Evolutionary conservation across 768 basidiomycete genomes (phyloP).

Genomic region (Tulasnella sp.): DNA sequence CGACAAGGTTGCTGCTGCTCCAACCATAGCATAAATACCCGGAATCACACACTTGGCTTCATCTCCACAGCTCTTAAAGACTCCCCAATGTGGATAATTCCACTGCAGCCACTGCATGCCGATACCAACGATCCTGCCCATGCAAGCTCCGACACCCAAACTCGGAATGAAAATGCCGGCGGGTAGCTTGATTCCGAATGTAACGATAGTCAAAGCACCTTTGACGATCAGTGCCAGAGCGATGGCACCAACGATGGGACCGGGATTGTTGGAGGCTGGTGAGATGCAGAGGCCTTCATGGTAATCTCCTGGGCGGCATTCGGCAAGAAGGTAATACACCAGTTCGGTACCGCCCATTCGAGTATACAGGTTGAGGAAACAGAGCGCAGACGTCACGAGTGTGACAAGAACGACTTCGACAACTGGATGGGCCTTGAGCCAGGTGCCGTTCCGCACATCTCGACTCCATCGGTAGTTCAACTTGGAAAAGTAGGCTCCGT

Average conservation of each 20-base stretch:
- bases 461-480: conserved; percentile 85
- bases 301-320: conserved; percentile 58
- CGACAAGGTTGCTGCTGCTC: conserved; percentile 86
- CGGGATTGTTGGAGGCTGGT: conserved; percentile 41
- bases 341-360: conserved; percentile 94
- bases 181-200: conserved; percentile 86
- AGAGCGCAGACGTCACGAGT: conserved; percentile 61
- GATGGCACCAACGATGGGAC: conserved; percentile 51
- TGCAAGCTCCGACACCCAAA: conserved; percentile 89
- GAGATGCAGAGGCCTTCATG: conserved; percentile 65
- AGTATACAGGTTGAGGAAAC: conserved; percentile 83
- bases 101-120: conserved; percentile 67
- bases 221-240: conserved; percentile 76
- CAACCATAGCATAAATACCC: conserved; percentile 89
- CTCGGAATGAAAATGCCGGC: conserved; percentile 98
- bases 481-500: conserved; percentile 89
- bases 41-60: conserved; percentile 73
- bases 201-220: conserved; percentile 70
- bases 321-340: conserved; percentile 83
- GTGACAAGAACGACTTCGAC: conserved; percentile 80
- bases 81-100: conserved; percentile 45
- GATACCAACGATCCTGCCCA: conserved; percentile 81
- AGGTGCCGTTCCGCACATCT: conserved; percentile 70
- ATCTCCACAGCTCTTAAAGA: conserved; percentile 60
- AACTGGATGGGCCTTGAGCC: conserved; percentile 71